Evolutionary conservation across 1,284 basidiomycete species (phyloP), one percentile per base, ranked within the genome.

Genomic region (Naganishia sp.): DNA sequence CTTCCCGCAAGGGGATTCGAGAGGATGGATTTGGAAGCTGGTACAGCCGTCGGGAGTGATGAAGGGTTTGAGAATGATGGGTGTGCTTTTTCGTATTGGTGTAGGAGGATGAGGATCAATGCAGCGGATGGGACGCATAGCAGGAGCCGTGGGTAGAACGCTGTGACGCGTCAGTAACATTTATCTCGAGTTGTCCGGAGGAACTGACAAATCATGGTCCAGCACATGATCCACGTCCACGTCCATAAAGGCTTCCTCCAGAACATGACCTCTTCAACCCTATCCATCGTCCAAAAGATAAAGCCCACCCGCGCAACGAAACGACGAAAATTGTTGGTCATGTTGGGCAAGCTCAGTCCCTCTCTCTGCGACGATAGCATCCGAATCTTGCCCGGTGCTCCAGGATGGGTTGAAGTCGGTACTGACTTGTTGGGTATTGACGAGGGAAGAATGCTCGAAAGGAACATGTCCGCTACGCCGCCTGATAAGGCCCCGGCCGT

Each of bases 201-300:
- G 0, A 4, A 72, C 77, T 49, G 45, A 79, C 79, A 77, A 59
- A 79, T 77, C 64, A 80, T 77, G 0, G 72, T 70, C 80, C 80
- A 81, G 0, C 67, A 61, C 36, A 79, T 60, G 63, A 80, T 72
- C 71, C 72, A 81, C 6, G 76, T 73, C 74, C 75, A 77, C 2
- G 78, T 79, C 78, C 78, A 79, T 5, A 70, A 66, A 2, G 78
- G 77, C 68, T 78, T 79, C 44, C 77, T 72, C 80, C 80, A 81
- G 67, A 77, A 80, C 39, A 81, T 65, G 5, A 80, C 72, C 68
- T 81, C 79, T 67, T 81, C 80, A 9, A 80, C 67, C 28, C 78
- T 68, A 67, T 81, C 80, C 64, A 79, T 76, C 28, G 79, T 45
- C 75, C 77, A 78, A 70, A 81, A 80, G 9, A 81, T 61, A 28